These are phyloP conservation scores for Fusarium solani-melongenae DNA, from an alignment of 2,329 filamentous ascomycete genomes.

Conservation along the genomic window DNA sequence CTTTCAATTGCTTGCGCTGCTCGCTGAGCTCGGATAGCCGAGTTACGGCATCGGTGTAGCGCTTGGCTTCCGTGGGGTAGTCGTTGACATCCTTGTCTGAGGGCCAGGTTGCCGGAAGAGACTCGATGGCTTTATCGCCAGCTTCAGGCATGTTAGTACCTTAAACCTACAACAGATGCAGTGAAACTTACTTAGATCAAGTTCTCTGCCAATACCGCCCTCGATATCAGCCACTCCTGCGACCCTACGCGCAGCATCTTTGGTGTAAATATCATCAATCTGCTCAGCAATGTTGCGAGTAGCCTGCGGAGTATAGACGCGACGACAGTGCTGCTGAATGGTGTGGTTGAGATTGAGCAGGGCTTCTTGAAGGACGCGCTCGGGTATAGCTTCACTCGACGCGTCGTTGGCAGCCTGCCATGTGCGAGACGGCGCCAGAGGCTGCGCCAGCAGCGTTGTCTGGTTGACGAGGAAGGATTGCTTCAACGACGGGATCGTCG, in stretches of 20 bases:
- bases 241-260: conserved; percentile 54
- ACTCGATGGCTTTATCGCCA: conserved; percentile 55
- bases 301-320: conserved; percentile 76
- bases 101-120: conserved; percentile 61
- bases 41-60: conserved; percentile 62
- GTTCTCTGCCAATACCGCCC: conserved; percentile 51
- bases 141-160: conserved; percentile 44
- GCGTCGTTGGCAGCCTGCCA: conserved; percentile 62
- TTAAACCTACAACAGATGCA: rapidly evolving
- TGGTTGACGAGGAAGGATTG: conserved; percentile 72
- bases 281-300: conserved; percentile 78
- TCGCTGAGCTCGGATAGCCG: conserved; percentile 62
- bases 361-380: conserved; percentile 66
- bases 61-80: conserved; percentile 59
- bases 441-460: conserved; percentile 70
- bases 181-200: conserved; percentile 56
- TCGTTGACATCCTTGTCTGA: conserved; percentile 49
- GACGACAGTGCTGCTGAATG: conserved; percentile 72
- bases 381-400: conserved; percentile 55
- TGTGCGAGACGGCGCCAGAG: conserved; percentile 64
- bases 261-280: conserved; percentile 73
- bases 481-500: conserved; percentile 72
- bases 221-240: conserved; percentile 51
- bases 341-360: conserved; percentile 69
- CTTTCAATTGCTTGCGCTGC: conserved; percentile 48